A percentile compares a stretch with the other conserved stretches of the same genome.
Evolutionary conservation across 768 basidiomycete genomes (phyloP).

Genomic region (Psilocybe azurescens): DNA sequence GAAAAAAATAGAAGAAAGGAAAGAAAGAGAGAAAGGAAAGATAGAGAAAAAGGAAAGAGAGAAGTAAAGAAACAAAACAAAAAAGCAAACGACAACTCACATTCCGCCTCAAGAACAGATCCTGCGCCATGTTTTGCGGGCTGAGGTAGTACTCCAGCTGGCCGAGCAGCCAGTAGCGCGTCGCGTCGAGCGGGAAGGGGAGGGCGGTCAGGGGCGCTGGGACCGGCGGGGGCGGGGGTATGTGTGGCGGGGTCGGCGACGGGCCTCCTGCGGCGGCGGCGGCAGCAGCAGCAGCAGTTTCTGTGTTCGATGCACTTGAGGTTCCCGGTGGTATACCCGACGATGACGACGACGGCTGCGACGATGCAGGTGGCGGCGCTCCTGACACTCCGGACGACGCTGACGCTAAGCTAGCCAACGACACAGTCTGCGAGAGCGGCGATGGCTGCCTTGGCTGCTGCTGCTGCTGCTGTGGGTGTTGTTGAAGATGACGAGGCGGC

Average conservation of each 20-base stretch:
- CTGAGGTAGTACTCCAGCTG: conserved; percentile 95
- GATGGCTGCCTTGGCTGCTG: conserved; percentile 24
- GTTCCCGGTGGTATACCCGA: no score
- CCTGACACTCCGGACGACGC: no score
- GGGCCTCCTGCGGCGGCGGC: conserved; percentile 7
- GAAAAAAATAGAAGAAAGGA: not conserved
- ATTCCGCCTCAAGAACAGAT: conserved; percentile 79
- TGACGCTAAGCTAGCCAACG: not conserved
- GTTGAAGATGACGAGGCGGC: not conserved
- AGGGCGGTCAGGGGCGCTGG: conserved; percentile 52
- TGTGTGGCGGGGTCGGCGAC: not conserved
- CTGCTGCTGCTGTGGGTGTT: not conserved
- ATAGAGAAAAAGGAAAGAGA: conserved; percentile 10
- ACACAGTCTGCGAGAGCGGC: conserved; percentile 36
- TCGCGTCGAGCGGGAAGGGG: conserved; percentile 67
- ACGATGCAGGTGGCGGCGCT: no score
- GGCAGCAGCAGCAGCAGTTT: conserved; percentile 13
- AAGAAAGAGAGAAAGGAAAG: not conserved
- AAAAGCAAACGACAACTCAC: conserved; percentile 46
- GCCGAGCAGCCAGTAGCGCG: conserved; percentile 71
- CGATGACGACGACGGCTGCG: no score
- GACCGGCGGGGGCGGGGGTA: conserved; percentile 33
- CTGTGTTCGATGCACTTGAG: not conserved
- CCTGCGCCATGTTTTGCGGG: conserved; percentile 87
- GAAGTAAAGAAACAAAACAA: conserved; percentile 8